phyloP scores from a whole-genome alignment of 1,284 basidiomycete species.

The Cystobasidium sp. region DNA sequence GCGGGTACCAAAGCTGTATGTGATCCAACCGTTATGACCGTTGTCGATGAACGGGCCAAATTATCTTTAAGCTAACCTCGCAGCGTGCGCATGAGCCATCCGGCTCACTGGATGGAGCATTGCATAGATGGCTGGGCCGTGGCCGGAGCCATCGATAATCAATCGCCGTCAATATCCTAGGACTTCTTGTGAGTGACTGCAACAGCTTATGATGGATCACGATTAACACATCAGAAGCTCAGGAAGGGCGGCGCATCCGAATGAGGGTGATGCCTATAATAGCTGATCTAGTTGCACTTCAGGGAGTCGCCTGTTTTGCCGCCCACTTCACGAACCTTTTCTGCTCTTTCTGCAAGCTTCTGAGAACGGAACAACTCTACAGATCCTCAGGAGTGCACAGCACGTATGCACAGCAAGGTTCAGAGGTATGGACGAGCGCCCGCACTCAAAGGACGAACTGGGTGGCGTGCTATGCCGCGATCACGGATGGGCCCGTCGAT shows the following conservation, averaged over 20 bases:
- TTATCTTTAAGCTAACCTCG: constrained; percentile 10
- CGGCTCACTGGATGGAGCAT: constrained; percentile 14
- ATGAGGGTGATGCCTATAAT: constrained; percentile 17
- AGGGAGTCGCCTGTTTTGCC: constrained; percentile 12
- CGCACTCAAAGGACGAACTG: constrained; percentile 14
- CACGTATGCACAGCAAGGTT: constrained; percentile 17
- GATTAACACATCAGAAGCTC: constrained; percentile 3
- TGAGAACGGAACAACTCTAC: constrained; percentile 13
- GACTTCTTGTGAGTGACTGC: constrained; percentile 20
- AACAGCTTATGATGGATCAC: constrained; percentile 15
- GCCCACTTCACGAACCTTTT: constrained; percentile 7
- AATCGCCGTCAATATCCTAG: constrained; percentile 15
- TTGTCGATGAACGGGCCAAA: constrained; percentile 8
- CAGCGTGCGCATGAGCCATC: constrained; percentile 13
- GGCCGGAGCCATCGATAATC: constrained; percentile 13
- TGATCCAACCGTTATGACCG: constrained; percentile 14
- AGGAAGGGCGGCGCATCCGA: constrained; percentile 14
- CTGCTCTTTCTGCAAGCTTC: constrained; percentile 23
- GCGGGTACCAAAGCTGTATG: constrained; percentile 15
- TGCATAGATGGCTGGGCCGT: constrained; percentile 16
- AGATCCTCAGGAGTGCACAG: constrained; percentile 17
- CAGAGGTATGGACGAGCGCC: constrained; percentile 14
- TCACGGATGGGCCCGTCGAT: constrained; percentile 11
- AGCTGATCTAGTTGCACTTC: constrained; percentile 19
- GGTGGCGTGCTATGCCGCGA: neutral